Evolutionary conservation across 2,329 filamentous ascomycete genomes (phyloP), one percentile per base, ranked within the genome.

Genomic region (Diaporthe sp.): DNA sequence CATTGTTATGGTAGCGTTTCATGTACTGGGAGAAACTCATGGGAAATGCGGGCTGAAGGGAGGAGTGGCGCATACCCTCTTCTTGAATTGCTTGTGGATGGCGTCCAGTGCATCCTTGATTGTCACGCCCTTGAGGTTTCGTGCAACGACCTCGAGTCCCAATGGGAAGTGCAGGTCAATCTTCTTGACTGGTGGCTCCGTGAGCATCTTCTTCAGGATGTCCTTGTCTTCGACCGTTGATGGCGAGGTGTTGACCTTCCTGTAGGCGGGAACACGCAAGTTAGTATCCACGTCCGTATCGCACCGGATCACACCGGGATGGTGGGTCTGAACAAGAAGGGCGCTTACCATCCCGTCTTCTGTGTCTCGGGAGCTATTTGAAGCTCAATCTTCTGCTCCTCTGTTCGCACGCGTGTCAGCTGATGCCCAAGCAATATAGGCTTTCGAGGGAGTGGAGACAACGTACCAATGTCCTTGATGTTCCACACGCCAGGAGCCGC

Each of bases 81-180:
- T 98, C 91, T 97, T 97, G 89, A 95, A 97, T 80, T 94, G 91
- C 89, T 98, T 98, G 89, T 98, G 89, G 86, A 98, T 98, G 81
- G 95, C 96, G 84, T 98, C 96, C 84, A 98, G 83, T 74, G 95
- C 95, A 85, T 98, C 96, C 89, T 98, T 98, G 89, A 98, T 96
- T 74, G 96, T 98, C 79, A 98, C 95, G 73, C 96, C 96, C 85
- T 96, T 96, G 80, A 96, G 87, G 86, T 98, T 98, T 81, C 96
- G 91, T 82, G 95, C 96, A 42, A 93, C 94, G 78, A 98, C 94
- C 82, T 96, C 92, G 73, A 97, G 90, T 69, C 96, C 96, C 71
- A 97, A 88, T 22, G 95, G 94, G 89, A 97, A 98, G 85, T 95
- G 92, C 61, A 98, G 89, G 85, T 98, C 95, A 85, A 98, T 96